Base-by-base conservation (phyloP, 768 basidiomycete genomes). In the Psilocybe subaeruginosa region DNA sequence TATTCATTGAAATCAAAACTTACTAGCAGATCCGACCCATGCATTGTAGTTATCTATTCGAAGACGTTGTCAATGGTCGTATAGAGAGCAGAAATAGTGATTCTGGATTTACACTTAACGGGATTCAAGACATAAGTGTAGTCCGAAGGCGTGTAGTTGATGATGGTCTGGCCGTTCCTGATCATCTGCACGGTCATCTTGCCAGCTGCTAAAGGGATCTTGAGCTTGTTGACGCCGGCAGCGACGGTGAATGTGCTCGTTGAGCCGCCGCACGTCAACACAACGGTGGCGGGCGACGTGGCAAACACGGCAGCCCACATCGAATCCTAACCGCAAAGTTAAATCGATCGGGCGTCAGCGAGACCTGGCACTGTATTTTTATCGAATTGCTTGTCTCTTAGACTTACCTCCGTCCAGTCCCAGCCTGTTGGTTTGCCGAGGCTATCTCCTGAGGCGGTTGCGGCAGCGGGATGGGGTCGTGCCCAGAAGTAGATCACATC, bases 241-340 rank as follows among this genome's bases (percentile, higher is more conserved):
- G 72, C 41, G 59, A 81, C 76, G 77, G 80, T 70, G 73, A 77
- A 78, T 6, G 76, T 77, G 54, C 73, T 68, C 41, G 74, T 72
- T 6, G 78, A 76, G 63, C 74, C 66, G 14, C 82, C 81, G 41
- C 74, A 72, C 23, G 76, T 76, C 49, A 91, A 77, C 12, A 79
- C 82, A 52, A 91, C 85, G 12, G 77, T 79, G 50, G 81, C 81
- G 14, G 81, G 72, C 3, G 77, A 77, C 4, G 81, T 84, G 31
- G 85, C 77, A 68, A 89, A 83, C 1, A 86, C 88, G 17, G 84
- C 82, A 0, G 83, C 89, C 85, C 86, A 93, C 61, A 92, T 79
- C 14, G 79, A 81, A 68, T 89, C 86, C 77, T 85, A 37, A 6
- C 31, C 4, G 12, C 29, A 16, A 11, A 45, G 54, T 35, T 51